Conservation (phyloP, 139 green algal species). For the Coelastrella sp. region DNA sequence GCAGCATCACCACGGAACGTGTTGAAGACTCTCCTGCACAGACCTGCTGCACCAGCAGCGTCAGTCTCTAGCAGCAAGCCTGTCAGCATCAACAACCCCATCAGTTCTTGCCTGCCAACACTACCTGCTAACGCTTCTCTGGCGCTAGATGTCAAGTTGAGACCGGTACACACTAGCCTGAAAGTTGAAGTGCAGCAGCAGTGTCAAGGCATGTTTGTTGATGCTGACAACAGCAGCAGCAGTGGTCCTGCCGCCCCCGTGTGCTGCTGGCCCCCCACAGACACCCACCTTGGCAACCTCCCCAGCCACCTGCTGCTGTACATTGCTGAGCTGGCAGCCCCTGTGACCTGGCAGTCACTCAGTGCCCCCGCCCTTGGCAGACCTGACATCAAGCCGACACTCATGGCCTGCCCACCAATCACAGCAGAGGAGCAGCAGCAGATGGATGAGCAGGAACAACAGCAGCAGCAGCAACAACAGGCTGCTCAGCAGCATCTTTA, state of each 20-base stretch:
- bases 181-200: slow-evolving; percentile 15
- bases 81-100: slow-evolving; percentile 33
- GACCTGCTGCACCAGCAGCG: neutral
- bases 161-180: neutral
- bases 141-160: neutral
- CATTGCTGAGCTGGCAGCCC: slow-evolving; percentile 41
- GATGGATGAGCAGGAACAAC: neutral
- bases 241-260: neutral
- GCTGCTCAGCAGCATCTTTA: neutral
- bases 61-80: neutral
- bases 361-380: neutral
- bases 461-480: neutral
- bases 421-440: slow-evolving; percentile 8
- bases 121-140: neutral
- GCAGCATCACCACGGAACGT: neutral
- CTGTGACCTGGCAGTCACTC: slow-evolving; percentile 15
- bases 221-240: neutral
- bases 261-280: neutral
- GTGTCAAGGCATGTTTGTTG: neutral
- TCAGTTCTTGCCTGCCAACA: neutral
- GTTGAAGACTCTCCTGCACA: slow-evolving; percentile 15
- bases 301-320: slow-evolving; percentile 34
- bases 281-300: slow-evolving; percentile 40
- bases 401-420: slow-evolving; percentile 40
- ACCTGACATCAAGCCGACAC: slow-evolving; percentile 25